phyloP scores from a whole-genome alignment of 805 yeast species.

The Millerago galiae region DNA sequence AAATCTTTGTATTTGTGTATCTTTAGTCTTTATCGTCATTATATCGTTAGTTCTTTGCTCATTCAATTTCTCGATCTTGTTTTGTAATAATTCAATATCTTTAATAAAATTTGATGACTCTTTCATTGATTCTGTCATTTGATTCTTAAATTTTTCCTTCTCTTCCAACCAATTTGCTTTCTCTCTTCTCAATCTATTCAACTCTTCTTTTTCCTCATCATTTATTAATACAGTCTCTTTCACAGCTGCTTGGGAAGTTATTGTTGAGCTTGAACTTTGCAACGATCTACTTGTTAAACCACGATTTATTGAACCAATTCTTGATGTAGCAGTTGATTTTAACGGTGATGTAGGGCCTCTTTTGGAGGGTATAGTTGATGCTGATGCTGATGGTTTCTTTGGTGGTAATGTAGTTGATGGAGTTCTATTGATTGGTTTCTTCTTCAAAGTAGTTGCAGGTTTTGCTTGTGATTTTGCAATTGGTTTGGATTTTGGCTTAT shows the following conservation, averaged over 20 bases:
- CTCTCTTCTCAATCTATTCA: slow-evolving; percentile 46
- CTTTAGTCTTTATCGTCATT: slow-evolving; percentile 56
- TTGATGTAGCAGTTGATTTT: slow-evolving; percentile 29
- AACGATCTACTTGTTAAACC: slow-evolving; percentile 40
- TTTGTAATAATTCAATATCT: slow-evolving; percentile 17
- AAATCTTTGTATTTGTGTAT: slow-evolving; percentile 57
- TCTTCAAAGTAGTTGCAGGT: slow-evolving; percentile 1
- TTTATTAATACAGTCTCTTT: slow-evolving; percentile 6
- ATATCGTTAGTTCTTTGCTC: slow-evolving; percentile 46
- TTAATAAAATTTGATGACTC: slow-evolving; percentile 24
- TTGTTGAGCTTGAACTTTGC: slow-evolving; percentile 18
- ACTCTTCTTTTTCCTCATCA: slow-evolving; percentile 32
- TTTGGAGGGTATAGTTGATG: slow-evolving; percentile 50
- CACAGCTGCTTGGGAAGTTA: background rate
- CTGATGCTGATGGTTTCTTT: slow-evolving; percentile 7
- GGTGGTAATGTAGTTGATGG: slow-evolving; percentile 7
- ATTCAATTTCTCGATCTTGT: slow-evolving; percentile 34
- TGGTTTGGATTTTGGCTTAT: slow-evolving; percentile 20
- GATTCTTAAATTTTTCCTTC: slow-evolving; percentile 24
- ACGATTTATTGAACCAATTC: slow-evolving; percentile 15
- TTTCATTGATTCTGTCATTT: slow-evolving; percentile 24
- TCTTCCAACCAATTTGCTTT: slow-evolving; percentile 33
- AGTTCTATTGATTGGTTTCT: slow-evolving; percentile 14
- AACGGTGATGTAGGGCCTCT: slow-evolving; percentile 69
- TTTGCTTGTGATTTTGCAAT: slow-evolving; percentile 4